These are phyloP conservation scores for Nitzschia sp. DNA, from an alignment of 108 stramenopile genomes.

Conservation along the genomic window DNA sequence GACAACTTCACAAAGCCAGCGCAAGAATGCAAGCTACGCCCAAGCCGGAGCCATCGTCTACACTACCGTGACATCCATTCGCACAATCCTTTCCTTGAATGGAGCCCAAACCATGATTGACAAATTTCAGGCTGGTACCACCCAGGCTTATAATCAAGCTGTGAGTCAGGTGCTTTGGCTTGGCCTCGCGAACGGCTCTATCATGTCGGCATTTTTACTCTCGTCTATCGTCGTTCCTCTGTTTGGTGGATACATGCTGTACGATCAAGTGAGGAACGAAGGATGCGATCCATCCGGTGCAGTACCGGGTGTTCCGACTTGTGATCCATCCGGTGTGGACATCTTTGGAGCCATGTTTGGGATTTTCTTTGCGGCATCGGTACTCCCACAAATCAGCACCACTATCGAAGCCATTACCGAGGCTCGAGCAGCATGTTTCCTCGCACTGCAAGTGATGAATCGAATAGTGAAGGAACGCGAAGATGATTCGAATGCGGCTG, in stretches of 20 bases:
- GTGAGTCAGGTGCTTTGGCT: conserved; percentile 33
- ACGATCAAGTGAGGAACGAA: conserved; percentile 48
- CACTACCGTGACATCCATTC: conserved; percentile 52
- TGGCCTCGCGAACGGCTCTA: conserved; percentile 64
- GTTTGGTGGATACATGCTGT: conserved; percentile 66
- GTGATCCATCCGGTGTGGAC: conserved; percentile 44
- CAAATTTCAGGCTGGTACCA: conserved; percentile 52
- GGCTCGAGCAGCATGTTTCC: conserved; percentile 56
- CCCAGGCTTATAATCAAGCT: conserved; percentile 51
- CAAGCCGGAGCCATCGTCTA: conserved; percentile 56
- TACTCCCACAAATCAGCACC: conserved; percentile 62
- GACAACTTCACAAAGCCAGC: conserved; percentile 2
- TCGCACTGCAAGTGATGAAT: conserved; percentile 55
- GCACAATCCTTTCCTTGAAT: conserved; percentile 62
- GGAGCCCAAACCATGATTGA: conserved; percentile 41
- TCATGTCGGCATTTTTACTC: conserved; percentile 66
- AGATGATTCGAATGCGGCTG: conserved; percentile 1
- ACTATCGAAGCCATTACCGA: conserved; percentile 59
- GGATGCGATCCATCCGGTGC: conserved; percentile 68
- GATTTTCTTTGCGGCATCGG: conserved; percentile 68
- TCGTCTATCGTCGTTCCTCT: conserved; percentile 59
- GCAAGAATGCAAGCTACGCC: background rate
- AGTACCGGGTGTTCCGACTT: conserved; percentile 35
- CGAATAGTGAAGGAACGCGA: conserved; percentile 50
- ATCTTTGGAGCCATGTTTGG: conserved; percentile 80